Evolutionary conservation across 2,329 filamentous ascomycete genomes (phyloP), one percentile per base, ranked within the genome.

Genomic region (Waltergamsia citrina): DNA sequence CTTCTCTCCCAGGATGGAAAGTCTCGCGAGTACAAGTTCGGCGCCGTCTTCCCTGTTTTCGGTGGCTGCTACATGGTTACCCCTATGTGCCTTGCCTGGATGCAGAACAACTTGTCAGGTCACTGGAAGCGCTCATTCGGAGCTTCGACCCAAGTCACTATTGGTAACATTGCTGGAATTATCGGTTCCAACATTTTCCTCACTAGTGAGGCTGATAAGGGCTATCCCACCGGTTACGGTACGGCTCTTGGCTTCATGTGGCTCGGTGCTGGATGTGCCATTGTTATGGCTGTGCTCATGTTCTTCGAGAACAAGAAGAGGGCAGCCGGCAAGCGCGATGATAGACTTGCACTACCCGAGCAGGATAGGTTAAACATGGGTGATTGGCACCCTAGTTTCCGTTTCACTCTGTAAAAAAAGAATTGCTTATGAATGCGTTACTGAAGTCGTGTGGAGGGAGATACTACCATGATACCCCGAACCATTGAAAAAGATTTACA

Each of bases 51-150:
- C 47, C 57, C 72, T 23, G 52, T 76, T 43, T 66, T 69, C 3
- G 56, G 57, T 7, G 71, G 73, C 12, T 65, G 65, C 3, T 75
- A 68, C 45, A 67, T 70, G 33, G 63, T 65, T 4, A 67, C 71
- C 39, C 71, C 73, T 2, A 62, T 77, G 27, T 59, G 62, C 2
- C 53, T 77, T 18, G 67, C 61, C 6, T 78, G 73, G 72, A 53
- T 77, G 8, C 45, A 61, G 37, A 75, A 77, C 46, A 71, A 71
- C 41, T 60, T 74, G 42, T 63, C 60, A 1, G 71, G 71, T 2
- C 69, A 74, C 46, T 75, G 72, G 49, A 77, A 77, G 53, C 62
- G 70, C 14, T 58, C 62, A 1, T 59, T 78, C 19, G 61, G 63
- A 6, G 60, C 68, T 15, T 71, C 69, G 12, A 58, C 74, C 40